Percentiles rank a stretch among this genome's conserved stretches.
Evolutionary conservation across 2,329 filamentous ascomycete species (phyloP).

Genomic region (Xylariaceae sp.): DNA sequence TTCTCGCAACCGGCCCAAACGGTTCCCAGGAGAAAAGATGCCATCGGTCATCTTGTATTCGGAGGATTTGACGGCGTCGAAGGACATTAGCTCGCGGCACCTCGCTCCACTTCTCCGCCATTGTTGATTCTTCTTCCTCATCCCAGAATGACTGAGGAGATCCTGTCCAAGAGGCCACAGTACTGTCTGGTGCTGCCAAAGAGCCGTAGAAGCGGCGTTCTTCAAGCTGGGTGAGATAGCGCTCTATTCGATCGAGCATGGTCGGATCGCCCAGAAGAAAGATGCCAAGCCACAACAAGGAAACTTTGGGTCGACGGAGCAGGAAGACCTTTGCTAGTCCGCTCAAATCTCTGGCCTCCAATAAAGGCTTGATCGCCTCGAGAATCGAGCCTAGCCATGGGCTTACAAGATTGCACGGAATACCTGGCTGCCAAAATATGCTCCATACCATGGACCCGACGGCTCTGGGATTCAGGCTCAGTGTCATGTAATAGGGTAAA

Average conservation of each 20-base stretch:
- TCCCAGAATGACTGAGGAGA: slow-evolving; percentile 10
- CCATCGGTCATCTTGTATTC: slow-evolving; percentile 2
- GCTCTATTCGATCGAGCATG: slow-evolving; percentile 4
- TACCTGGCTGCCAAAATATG: slow-evolving; percentile 30
- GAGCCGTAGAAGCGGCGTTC: slow-evolving; percentile 4
- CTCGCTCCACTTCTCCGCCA: slow-evolving; percentile 1
- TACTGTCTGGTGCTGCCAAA: slow-evolving; percentile 2
- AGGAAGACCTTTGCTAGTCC: slow-evolving; percentile 6
- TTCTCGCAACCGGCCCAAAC: slow-evolving; percentile 2
- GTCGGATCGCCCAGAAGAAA: slow-evolving; percentile 4
- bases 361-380: not conserved
- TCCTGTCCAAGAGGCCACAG: slow-evolving; percentile 7
- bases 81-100: slow-evolving; percentile 6
- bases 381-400: slow-evolving; percentile 22
- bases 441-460: slow-evolving; percentile 30
- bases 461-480: slow-evolving; percentile 26
- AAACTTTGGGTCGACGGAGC: slow-evolving; percentile 3
- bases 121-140: not conserved
- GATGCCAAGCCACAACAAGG: slow-evolving; percentile 6
- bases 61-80: slow-evolving; percentile 6
- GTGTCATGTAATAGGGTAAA: slow-evolving; percentile 30
- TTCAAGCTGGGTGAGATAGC: slow-evolving; percentile 3
- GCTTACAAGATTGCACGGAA: slow-evolving; percentile 29
- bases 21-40: slow-evolving; percentile 5
- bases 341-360: not conserved